Percentiles rank a stretch among this genome's conserved stretches.
Evolutionary conservation across 75 land plant genomes (phyloP).

Genomic region (Larix kaempferi): DNA sequence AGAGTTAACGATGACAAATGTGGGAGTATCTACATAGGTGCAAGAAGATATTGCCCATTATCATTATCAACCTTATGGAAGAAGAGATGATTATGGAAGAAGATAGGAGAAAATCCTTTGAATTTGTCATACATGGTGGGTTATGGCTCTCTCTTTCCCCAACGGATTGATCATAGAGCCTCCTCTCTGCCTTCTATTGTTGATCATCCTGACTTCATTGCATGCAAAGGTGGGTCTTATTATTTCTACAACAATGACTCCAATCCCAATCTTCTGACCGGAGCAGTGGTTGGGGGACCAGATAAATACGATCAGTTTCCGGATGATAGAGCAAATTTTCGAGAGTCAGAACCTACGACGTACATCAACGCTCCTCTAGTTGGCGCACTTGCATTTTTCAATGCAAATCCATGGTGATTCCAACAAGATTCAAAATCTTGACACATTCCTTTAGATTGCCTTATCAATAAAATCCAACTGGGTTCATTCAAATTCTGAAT

Average conservation of each 20-base stretch:
- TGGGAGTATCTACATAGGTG: no score
- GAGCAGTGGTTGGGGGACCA: conserved; percentile 86
- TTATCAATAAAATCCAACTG: no score
- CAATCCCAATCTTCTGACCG: conserved; percentile 60
- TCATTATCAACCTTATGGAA: no score
- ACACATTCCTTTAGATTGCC: no score
- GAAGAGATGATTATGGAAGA: no score
- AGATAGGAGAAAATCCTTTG: background rate
- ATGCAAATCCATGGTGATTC: background rate
- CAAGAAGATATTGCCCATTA: no score
- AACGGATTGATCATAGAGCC: conserved; percentile 74
- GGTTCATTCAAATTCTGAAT: no score
- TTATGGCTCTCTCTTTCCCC: conserved; percentile 62
- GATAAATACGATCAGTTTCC: conserved; percentile 47
- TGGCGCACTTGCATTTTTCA: conserved; percentile 67
- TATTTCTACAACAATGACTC: conserved; percentile 44
- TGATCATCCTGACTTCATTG: conserved; percentile 38
- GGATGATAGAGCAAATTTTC: conserved; percentile 55
- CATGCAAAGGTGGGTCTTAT: conserved; percentile 51
- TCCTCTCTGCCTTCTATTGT: conserved; percentile 64
- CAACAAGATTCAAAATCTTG: no score
- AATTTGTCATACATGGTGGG: conserved; percentile 86
- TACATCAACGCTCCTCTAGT: conserved; percentile 85
- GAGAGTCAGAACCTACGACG: conserved; percentile 58
- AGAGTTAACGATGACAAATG: no score